phyloP scores from a whole-genome alignment of 352 stramenopile genomes.

The Phytophthora cactorum region DNA sequence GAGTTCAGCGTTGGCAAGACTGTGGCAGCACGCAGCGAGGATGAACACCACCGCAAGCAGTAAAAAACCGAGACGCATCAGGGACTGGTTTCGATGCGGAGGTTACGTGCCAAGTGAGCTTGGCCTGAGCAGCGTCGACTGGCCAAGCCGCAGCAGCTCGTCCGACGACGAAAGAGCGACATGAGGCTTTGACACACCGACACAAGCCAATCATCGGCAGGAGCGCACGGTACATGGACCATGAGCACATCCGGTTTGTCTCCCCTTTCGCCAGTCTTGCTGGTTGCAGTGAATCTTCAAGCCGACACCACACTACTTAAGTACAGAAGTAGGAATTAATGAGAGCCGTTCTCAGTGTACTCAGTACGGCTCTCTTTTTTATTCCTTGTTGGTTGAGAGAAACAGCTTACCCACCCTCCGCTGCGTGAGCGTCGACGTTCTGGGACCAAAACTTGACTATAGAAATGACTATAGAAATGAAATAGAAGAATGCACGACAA shows the following conservation, averaged over 20 bases:
- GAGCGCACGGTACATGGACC: slow-evolving; percentile 17
- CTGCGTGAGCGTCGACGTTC: too few species aligned
- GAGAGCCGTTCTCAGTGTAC: too few species aligned
- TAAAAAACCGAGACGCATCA: slow-evolving; percentile 21
- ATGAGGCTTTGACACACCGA: slow-evolving; percentile 17
- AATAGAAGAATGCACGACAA: too few species aligned
- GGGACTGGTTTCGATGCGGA: neutral
- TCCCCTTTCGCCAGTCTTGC: slow-evolving; percentile 17
- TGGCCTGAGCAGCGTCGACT: slow-evolving; percentile 10
- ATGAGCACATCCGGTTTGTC: slow-evolving; percentile 3
- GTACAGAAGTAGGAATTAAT: too few species aligned
- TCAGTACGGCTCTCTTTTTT: too few species aligned
- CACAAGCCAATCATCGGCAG: slow-evolving; percentile 27
- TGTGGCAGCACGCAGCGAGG: slow-evolving; percentile 11
- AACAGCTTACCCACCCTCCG: too few species aligned
- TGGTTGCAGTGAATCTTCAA: neutral
- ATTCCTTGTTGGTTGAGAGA: too few species aligned
- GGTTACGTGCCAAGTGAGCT: slow-evolving; percentile 11
- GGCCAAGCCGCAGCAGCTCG: slow-evolving; percentile 5
- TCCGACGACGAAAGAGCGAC: slow-evolving; percentile 16
- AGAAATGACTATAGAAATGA: too few species aligned
- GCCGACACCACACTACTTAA: too few species aligned
- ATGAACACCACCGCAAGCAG: slow-evolving; percentile 17
- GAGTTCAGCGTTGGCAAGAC: slow-evolving; percentile 9
- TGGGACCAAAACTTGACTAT: too few species aligned